Percentiles rank a stretch among this genome's conserved stretches.
Conservation (phyloP, 148 eudicot genomes). For the Spergularia marina region DNA sequence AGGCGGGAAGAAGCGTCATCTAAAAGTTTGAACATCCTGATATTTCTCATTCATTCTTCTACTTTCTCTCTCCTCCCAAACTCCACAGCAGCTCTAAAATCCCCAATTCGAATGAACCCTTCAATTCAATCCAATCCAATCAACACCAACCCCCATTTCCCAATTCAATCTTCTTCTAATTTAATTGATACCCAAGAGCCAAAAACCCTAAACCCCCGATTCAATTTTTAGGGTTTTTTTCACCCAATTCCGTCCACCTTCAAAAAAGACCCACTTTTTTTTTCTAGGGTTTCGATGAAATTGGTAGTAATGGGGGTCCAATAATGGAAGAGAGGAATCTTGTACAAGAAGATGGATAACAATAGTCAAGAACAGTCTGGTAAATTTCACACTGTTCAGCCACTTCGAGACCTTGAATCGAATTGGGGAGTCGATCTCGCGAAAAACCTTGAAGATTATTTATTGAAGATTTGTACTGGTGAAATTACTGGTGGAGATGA, state of each 20-base stretch:
- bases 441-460: conserved; percentile 72
- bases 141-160: background rate
- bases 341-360: conserved; percentile 29
- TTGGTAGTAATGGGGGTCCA: background rate
- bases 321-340: conserved; percentile 11
- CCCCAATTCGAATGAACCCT: no score
- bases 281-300: conserved; percentile 5
- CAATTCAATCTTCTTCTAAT: background rate
- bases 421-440: conserved; percentile 91
- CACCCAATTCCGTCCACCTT: background rate
- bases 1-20: no score
- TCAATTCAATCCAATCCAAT: no score
- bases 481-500: conserved; percentile 48
- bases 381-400: conserved; percentile 53
- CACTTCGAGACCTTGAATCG: conserved; percentile 73
- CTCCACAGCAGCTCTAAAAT: no score
- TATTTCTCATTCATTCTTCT: no score
- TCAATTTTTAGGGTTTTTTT: conserved; percentile 14
- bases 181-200: background rate
- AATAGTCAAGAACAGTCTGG: conserved; percentile 28
- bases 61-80: no score
- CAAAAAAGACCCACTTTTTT: background rate
- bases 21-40: no score
- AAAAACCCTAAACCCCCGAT: background rate
- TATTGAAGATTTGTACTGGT: conserved; percentile 86